Evolutionary conservation across 2,329 filamentous ascomycete species (phyloP), one percentile per base, ranked within the genome.

Genomic region (Ploettnerulaceae sp.): DNA sequence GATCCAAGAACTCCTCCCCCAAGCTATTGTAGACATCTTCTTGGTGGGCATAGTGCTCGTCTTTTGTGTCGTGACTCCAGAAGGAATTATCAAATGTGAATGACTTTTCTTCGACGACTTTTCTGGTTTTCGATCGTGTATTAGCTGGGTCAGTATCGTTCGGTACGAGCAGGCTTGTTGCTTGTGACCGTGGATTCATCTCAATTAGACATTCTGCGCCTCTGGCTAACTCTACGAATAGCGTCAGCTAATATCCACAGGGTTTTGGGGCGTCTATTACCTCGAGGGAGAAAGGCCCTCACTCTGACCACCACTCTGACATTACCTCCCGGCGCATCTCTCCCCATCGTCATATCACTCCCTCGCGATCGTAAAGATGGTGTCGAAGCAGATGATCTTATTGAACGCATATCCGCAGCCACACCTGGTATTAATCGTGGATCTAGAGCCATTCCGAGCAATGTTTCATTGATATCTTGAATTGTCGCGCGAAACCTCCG

Each of bases 31-130:
- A 97, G 46, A 98, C 85, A 61, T 96, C 87, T 60, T 89, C 87
- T 66, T 98, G 93, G 51, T 84, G 78, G 3, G 93, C 90, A 64
- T 96, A 98, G 69, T 96, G 88, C 24, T 80, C 72, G 63, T 95
- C 89, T 20, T 73, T 67, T 46, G 76, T 76, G 64, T 91, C 72
- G 68, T 96, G 89, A 49, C 91, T 97, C 90, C 93, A 98, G 70
- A 97, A 98, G 0, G 90, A 97, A 64, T 89, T 95, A 72, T 98
- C 93, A 65, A 98, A 98, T 2, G 87, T 90, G 63, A 98, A 98
- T 0, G 75, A 78, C 69, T 94, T 96, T 63, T 95, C 88, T 62
- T 96, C 89, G 45, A 86, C 72, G 6, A 85, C 72, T 65, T 85
- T 91, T 52, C 88, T 81, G 29, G 79, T 77, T 66, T 82, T 84